Conservation (phyloP, 768 basidiomycete species). For the Rhodosporidiobolus sp. region DNA sequence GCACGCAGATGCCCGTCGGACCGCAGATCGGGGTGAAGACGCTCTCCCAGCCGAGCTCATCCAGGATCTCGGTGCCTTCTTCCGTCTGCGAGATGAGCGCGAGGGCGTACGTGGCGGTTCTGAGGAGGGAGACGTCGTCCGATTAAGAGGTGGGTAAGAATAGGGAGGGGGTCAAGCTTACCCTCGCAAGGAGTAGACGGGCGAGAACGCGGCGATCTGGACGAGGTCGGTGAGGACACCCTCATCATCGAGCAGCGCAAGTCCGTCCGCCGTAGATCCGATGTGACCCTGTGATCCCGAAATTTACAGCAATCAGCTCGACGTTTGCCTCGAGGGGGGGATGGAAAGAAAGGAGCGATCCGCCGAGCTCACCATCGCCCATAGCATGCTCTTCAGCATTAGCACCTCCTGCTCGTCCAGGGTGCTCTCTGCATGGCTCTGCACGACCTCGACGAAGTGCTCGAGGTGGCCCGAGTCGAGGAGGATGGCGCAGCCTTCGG, state of each 20-base stretch:
- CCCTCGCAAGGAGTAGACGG: slow-evolving; percentile 89
- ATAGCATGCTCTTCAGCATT: slow-evolving; percentile 89
- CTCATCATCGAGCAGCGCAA: slow-evolving; percentile 93
- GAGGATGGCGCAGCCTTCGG: slow-evolving; percentile 85
- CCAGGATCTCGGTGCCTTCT: slow-evolving; percentile 87
- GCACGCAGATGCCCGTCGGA: slow-evolving; percentile 87
- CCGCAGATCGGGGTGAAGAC: slow-evolving; percentile 78
- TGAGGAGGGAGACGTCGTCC: slow-evolving; percentile 47
- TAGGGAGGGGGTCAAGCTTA: slow-evolving; percentile 52
- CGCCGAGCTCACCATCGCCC: slow-evolving; percentile 81
- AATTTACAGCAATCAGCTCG: not conserved
- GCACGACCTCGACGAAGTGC: slow-evolving; percentile 86
- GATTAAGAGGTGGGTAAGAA: not conserved
- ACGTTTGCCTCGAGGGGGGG: not conserved
- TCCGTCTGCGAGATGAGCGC: slow-evolving; percentile 87
- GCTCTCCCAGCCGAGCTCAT: slow-evolving; percentile 90
- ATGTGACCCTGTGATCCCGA: slow-evolving; percentile 58
- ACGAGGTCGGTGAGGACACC: slow-evolving; percentile 86
- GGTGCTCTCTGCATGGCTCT: slow-evolving; percentile 64
- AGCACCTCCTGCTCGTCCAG: slow-evolving; percentile 78
- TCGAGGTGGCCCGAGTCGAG: slow-evolving; percentile 85
- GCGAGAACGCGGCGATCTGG: slow-evolving; percentile 84
- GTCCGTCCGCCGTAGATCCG: slow-evolving; percentile 57
- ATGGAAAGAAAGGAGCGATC: too few relatives aligned
- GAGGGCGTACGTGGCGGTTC: slow-evolving; percentile 93